Conservation (phyloP, 164 flowering plant species). For the Buxus sempervirens region DNA sequence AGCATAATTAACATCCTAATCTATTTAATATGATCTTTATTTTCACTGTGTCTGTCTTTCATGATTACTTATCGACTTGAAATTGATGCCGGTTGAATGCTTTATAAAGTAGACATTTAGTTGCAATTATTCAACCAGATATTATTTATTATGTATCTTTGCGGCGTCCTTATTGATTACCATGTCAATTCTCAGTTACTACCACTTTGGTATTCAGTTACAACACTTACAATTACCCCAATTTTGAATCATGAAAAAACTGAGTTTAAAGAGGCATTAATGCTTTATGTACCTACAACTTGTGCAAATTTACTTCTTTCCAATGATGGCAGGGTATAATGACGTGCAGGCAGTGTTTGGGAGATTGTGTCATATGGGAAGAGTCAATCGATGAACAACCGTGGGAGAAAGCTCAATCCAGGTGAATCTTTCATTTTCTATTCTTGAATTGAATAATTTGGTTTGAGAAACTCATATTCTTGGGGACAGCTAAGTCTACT, state of each 20-base stretch:
- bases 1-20: background rate
- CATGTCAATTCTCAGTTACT: too few species aligned
- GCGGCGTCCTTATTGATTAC: background rate
- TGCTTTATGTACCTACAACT: background rate
- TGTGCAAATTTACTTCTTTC: background rate
- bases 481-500: too few species aligned
- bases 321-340: slow-evolving; percentile 51
- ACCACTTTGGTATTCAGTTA: too few species aligned
- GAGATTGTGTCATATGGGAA: slow-evolving; percentile 95
- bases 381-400: slow-evolving; percentile 90
- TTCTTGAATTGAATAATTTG: background rate
- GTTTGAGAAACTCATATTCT: background rate
- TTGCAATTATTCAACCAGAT: background rate
- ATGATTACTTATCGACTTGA: background rate
- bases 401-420: slow-evolving; percentile 89
- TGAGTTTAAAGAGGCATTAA: background rate
- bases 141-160: background rate
- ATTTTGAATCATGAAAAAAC: background rate
- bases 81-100: background rate
- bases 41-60: background rate
- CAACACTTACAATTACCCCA: background rate
- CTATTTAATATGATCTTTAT: background rate
- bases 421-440: slow-evolving; percentile 32
- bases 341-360: slow-evolving; percentile 69
- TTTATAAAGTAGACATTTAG: too few species aligned